phyloP scores from a whole-genome alignment of 73 alveolate genomes.

The Uronychia setigera region DNA sequence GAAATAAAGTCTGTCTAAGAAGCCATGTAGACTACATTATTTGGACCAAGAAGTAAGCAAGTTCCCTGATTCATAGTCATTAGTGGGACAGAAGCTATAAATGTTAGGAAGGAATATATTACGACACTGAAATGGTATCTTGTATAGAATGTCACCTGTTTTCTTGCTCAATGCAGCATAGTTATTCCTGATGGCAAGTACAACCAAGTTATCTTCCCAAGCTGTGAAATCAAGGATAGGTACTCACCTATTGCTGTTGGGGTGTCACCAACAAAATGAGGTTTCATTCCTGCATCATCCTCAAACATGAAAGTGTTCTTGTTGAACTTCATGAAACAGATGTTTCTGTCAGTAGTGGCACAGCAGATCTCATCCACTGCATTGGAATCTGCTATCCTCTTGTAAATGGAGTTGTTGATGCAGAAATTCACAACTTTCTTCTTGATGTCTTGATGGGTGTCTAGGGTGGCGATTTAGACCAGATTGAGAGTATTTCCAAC shows the following conservation, averaged over 20 bases:
- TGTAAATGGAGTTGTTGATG: constrained; percentile 52
- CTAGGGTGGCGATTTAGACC: constrained; percentile 16
- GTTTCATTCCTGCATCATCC: constrained; percentile 14
- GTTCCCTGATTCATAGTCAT: constrained; percentile 29
- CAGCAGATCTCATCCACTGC: constrained; percentile 46
- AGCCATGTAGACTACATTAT: constrained; percentile 1
- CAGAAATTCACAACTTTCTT: constrained; percentile 50
- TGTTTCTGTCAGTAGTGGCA: constrained; percentile 46
- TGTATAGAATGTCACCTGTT: constrained; percentile 17
- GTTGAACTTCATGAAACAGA: constrained; percentile 18
- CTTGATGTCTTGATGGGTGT: constrained; percentile 39
- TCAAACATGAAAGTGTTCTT: constrained; percentile 32
- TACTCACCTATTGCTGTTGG: not conserved
- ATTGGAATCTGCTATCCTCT: constrained; percentile 5
- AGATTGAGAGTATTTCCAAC: constrained; percentile 21
- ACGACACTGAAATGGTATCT: constrained; percentile 18
- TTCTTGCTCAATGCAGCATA: constrained; percentile 23
- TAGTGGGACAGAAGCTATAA: constrained; percentile 9
- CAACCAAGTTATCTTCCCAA: constrained; percentile 50
- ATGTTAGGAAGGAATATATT: no score
- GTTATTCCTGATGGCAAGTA: constrained; percentile 32
- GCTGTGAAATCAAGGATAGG: no score
- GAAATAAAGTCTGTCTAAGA: not conserved
- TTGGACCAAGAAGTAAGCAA: constrained; percentile 20
- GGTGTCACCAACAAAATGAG: constrained; percentile 3